Evolutionary conservation across 352 stramenopile species (phyloP).

Genomic region (Phytophthora citricola): DNA sequence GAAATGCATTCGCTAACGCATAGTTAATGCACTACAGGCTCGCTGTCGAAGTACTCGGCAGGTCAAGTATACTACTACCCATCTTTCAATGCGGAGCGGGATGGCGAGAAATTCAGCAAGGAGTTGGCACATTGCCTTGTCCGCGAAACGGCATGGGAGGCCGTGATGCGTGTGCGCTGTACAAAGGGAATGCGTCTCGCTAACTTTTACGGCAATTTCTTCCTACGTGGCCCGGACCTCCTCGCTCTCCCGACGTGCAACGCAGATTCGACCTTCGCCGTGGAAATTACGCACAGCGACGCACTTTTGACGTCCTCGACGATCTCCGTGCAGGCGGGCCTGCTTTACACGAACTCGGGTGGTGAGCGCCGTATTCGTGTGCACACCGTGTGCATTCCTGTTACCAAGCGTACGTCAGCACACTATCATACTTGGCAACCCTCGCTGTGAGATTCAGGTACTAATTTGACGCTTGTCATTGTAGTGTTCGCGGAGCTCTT

Average conservation of each 20-base stretch:
- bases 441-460: constrained; percentile 1
- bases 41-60: constrained; percentile 95
- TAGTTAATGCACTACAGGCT: constrained; percentile 42
- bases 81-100: constrained; percentile 90
- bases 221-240: constrained; percentile 97
- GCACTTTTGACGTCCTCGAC: constrained; percentile 93
- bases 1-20: constrained; percentile 12
- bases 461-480: constrained; percentile 14
- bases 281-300: constrained; percentile 98
- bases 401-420: constrained; percentile 80
- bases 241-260: constrained; percentile 97
- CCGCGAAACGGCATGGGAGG: constrained; percentile 94
- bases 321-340: constrained; percentile 96
- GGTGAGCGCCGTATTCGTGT: constrained; percentile 98
- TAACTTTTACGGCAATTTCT: constrained; percentile 99
- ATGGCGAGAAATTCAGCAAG: constrained; percentile 94
- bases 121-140: constrained; percentile 94
- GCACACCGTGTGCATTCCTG: constrained; percentile 96
- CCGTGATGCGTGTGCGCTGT: constrained; percentile 97
- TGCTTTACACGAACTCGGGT: constrained; percentile 98
- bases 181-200: constrained; percentile 97
- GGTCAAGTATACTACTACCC: constrained; percentile 98
- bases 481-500: constrained; percentile 93
- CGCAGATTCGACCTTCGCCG: constrained; percentile 95
- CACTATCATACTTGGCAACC: not conserved